Evolutionary conservation across 148 eudicot genomes (phyloP).

Genomic region (Rhododendron henanense): DNA sequence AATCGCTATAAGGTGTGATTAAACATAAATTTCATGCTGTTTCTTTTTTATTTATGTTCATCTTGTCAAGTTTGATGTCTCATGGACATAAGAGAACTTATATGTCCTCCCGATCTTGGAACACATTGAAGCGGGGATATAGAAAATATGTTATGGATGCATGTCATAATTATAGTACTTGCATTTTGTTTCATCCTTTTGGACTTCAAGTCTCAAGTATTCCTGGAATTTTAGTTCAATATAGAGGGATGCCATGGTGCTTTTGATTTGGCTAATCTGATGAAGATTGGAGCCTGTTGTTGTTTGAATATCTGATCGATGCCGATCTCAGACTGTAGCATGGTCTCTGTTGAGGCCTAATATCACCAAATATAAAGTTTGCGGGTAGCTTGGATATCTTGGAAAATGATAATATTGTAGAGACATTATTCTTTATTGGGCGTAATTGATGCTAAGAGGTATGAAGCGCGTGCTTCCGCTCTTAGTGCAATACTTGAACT

Average conservation of each 20-base stretch:
- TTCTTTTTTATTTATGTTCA: background rate
- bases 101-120: too few relatives aligned
- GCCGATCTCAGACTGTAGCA: background rate
- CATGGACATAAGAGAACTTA: background rate
- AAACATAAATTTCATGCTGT: background rate
- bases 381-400: background rate
- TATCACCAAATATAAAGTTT: background rate
- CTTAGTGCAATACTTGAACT: background rate
- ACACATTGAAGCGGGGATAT: background rate
- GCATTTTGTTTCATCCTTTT: background rate
- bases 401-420: background rate
- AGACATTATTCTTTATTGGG: background rate
- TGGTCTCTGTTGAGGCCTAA: background rate
- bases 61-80: background rate
- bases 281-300: background rate
- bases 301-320: background rate
- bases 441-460: background rate
- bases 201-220: background rate
- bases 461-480: background rate
- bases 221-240: background rate
- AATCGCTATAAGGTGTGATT: slow-evolving; percentile 78
- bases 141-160: background rate
- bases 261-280: background rate
- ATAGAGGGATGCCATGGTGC: background rate
- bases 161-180: background rate